Conservation (phyloP, 1,284 basidiomycete species). For the Tilletia caries region DNA sequence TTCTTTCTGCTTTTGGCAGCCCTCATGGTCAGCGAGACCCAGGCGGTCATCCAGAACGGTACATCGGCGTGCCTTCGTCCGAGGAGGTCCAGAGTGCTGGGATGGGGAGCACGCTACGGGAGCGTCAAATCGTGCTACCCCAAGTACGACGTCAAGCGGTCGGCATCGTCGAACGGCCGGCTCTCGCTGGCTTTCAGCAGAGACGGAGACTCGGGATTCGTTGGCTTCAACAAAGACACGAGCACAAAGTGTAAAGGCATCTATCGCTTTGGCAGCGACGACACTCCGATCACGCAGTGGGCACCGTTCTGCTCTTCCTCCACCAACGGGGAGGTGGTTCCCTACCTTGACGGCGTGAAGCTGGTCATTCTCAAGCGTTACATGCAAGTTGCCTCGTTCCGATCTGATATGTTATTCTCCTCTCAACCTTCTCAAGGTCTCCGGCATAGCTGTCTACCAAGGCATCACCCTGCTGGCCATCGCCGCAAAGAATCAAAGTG, state of each 20-base stretch:
- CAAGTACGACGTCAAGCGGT: conserved; percentile 1
- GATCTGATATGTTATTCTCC: neutral
- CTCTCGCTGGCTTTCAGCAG: neutral
- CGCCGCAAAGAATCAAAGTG: neutral
- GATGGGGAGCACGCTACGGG: neutral
- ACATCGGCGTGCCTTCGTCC: neutral
- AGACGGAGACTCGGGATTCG: neutral
- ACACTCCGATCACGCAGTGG: neutral
- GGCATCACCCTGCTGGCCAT: conserved; percentile 2
- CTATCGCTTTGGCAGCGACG: neutral
- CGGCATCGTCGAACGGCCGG: neutral
- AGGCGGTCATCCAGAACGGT: neutral
- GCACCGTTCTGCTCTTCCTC: neutral
- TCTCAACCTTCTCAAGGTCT: neutral
- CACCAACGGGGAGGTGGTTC: neutral
- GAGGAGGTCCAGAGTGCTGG: neutral
- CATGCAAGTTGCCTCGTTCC: neutral
- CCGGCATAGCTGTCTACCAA: neutral
- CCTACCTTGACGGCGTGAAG: neutral
- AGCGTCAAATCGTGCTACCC: conserved; percentile 1
- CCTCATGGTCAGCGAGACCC: neutral
- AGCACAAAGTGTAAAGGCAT: neutral
- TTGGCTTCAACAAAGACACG: neutral
- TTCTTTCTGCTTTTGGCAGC: neutral
- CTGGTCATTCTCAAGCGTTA: neutral